Evolutionary conservation across 352 stramenopile species (phyloP).

Genomic region (Thraustochytrium striatum): DNA sequence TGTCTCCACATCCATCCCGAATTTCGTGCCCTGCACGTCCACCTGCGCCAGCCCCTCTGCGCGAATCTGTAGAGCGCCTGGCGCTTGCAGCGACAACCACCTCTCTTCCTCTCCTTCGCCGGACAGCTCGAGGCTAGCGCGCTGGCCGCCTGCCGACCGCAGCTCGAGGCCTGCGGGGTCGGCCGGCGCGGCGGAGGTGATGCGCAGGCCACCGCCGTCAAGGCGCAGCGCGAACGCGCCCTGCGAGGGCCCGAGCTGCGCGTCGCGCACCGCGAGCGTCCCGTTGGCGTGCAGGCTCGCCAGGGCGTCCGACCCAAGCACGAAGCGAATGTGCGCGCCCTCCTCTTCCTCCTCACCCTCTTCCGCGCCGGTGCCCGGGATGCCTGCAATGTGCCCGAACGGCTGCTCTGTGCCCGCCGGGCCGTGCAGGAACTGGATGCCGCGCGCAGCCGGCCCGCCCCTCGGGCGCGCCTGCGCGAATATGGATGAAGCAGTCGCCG

Average conservation of each 20-base stretch:
- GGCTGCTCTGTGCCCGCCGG: neutral
- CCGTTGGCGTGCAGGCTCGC: neutral
- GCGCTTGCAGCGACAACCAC: neutral
- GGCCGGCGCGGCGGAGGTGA: neutral
- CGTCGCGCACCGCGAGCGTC: neutral
- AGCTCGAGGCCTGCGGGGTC: neutral
- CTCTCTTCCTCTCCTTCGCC: neutral
- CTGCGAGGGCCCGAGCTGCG: neutral
- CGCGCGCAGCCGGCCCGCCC: neutral
- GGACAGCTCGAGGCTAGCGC: neutral
- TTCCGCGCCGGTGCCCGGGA: neutral
- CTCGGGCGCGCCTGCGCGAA: slow-evolving; percentile 1
- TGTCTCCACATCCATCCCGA: neutral
- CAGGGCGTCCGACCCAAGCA: neutral
- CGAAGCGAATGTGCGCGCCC: neutral
- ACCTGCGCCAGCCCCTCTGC: neutral
- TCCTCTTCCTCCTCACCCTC: neutral
- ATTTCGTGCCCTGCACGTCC: neutral
- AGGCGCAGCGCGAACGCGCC: neutral
- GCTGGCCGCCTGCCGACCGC: neutral
- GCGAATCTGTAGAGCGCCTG: neutral
- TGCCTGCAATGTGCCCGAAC: slow-evolving; percentile 18
- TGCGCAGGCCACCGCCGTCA: neutral
- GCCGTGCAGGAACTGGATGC: slow-evolving; percentile 34
- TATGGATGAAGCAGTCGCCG: slow-evolving; percentile 37